Conservation (phyloP, 1,284 basidiomycete species). For the Testicularia cyperi region DNA sequence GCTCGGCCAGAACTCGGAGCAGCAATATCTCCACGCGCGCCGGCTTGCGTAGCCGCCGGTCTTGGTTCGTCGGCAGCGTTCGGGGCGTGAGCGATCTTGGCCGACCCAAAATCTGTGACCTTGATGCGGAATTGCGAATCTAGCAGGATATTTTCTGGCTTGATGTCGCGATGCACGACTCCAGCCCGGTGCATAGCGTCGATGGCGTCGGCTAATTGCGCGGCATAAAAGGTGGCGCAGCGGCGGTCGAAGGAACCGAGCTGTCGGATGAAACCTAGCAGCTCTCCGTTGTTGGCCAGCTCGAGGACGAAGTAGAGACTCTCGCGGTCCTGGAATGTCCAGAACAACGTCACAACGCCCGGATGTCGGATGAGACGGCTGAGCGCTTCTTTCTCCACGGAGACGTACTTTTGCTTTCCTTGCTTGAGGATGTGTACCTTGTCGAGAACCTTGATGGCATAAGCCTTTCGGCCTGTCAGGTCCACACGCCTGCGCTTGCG, state of each 20-base stretch:
- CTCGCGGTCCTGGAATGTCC: conserved; percentile 59
- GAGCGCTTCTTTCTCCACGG: conserved; percentile 57
- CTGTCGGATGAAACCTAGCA: conserved; percentile 50
- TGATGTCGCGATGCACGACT: conserved; percentile 52
- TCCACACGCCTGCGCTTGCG: conserved; percentile 16
- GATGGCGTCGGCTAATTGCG: conserved; percentile 54
- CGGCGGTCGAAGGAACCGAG: conserved; percentile 47
- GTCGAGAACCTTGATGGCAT: conserved; percentile 58
- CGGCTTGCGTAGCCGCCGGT: neutral
- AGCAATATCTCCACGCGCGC: neutral
- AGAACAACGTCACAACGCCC: conserved; percentile 55
- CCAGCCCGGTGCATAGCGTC: conserved; percentile 53
- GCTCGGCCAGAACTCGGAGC: conserved; percentile 52
- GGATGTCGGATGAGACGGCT: conserved; percentile 53
- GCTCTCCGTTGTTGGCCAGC: conserved; percentile 56
- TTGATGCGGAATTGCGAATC: conserved; percentile 46
- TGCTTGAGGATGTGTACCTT: conserved; percentile 60
- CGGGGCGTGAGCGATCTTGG: conserved; percentile 41
- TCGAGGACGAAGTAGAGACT: conserved; percentile 58
- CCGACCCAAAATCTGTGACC: conserved; percentile 58
- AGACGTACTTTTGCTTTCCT: conserved; percentile 59
- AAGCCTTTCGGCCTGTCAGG: conserved; percentile 36
- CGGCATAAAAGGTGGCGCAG: conserved; percentile 47
- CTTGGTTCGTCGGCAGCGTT: conserved; percentile 8
- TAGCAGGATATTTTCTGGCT: conserved; percentile 58